Base-by-base conservation (phyloP, 768 basidiomycete genomes). In the Podaxis mareebaensis region DNA sequence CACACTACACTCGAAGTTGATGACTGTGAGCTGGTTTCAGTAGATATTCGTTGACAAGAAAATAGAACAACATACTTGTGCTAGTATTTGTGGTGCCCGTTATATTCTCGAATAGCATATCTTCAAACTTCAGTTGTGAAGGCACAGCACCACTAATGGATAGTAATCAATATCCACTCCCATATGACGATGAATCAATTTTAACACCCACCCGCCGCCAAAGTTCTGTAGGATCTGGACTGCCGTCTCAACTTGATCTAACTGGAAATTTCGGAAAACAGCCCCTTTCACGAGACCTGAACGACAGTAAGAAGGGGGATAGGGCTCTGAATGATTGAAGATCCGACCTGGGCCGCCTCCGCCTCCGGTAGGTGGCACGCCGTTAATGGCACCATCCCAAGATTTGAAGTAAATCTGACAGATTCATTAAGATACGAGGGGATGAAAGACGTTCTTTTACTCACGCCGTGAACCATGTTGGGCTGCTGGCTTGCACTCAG, bases 341-440 rank as follows among this genome's bases (percentile, higher is more conserved):
- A 15, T 61, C 75, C 33, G 60, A 81, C 83, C 82, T 58, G 75
- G 67, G 11, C 82, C 85, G 17, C 82, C 85, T 12, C 85, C 85
- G 6, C 85, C 85, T 5, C 82, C 83, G 28, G 81, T 84, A 1
- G 85, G 85, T 6, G 85, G 85, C 8, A 71, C 70, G 2, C 85
- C 84, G 63, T 83, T 78, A 11, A 81, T 77, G 2, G 78, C 75
- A 2, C 80, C 83, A 33, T 79, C 79, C 83, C 84, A 86, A 0
- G 83, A 79, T 71, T 86, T 85, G 71, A 85, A 79, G 71, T 84
- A 85, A 4, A 84, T 78, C 83, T 84, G 58, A 30, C 57, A 39
- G 22, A 44, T 30, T 39, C 56, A 30, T 56, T 49, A 42, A 59
- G 26, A 20, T 26, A 15, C 13, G 3, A 63, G n/a, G 8, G 24